Percentiles rank a stretch among this genome's conserved stretches.
phyloP scores from a whole-genome alignment of 2,329 filamentous ascomycete species.

The Leptosphaerulina australis region DNA sequence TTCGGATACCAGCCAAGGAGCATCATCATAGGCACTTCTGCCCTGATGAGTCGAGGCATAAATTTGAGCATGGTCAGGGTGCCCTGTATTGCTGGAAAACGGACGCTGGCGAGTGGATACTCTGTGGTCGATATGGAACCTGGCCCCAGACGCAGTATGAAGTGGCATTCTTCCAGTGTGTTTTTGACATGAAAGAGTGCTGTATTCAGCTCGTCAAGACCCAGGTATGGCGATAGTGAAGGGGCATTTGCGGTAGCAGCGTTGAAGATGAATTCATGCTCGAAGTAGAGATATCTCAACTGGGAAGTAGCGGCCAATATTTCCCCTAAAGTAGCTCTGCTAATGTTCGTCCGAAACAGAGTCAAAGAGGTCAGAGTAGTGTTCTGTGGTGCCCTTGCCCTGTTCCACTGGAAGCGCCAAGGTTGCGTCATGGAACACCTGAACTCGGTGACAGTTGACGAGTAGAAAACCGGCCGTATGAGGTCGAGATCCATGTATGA shows the following conservation, averaged over 20 bases:
- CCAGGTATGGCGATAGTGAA: conserved; percentile 24
- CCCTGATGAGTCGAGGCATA: conserved; percentile 22
- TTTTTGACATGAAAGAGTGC: conserved; percentile 25
- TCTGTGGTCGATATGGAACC: conserved; percentile 27
- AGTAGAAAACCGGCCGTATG: conserved; percentile 34
- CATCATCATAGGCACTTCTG: conserved; percentile 32
- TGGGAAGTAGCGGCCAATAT: conserved; percentile 29
- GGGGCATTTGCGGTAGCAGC: conserved; percentile 10
- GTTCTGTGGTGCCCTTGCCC: conserved; percentile 21
- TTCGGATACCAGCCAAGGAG: conserved; percentile 32
- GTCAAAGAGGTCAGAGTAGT: conserved; percentile 25
- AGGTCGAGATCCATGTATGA: conserved; percentile 34
- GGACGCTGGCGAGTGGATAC: conserved; percentile 22
- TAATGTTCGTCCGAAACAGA: conserved; percentile 34
- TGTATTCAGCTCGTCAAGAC: conserved; percentile 30
- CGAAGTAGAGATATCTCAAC: conserved; percentile 27
- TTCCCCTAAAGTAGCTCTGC: conserved; percentile 24
- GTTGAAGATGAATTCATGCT: conserved; percentile 32
- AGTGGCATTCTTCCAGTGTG: conserved; percentile 26
- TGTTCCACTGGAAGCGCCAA: conserved; percentile 30
- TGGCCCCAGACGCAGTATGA: conserved; percentile 27
- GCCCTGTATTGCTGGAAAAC: conserved; percentile 30
- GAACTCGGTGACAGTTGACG: conserved; percentile 24
- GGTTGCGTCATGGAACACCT: conserved; percentile 34
- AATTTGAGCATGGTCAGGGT: conserved; percentile 28